Conservation (phyloP, 441 rosid species). For the Corymbia calophylla region DNA sequence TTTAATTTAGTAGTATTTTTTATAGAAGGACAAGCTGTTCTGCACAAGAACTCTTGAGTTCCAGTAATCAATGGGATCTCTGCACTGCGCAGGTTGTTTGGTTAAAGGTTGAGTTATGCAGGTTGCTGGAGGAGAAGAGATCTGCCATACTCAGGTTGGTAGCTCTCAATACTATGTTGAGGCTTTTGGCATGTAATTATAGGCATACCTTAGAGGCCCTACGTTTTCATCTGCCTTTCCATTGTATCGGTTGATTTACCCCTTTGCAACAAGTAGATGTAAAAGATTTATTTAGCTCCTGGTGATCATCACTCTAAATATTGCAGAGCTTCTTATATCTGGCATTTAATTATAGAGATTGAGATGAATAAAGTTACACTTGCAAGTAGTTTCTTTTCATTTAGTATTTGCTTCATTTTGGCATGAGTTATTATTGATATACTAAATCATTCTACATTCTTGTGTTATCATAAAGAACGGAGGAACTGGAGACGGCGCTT, state of each 20-base stretch:
- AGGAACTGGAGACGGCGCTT: slow-evolving; percentile 69
- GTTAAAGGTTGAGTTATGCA: slow-evolving; percentile 69
- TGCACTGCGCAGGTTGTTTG: slow-evolving; percentile 42
- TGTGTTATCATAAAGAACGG: slow-evolving; percentile 35
- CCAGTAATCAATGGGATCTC: not conserved
- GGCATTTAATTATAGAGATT: not conserved
- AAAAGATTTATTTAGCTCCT: not conserved
- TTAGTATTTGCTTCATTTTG: not conserved
- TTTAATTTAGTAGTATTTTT: not conserved
- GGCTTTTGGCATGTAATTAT: not conserved
- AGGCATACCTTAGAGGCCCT: not conserved
- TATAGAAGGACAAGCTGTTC: not conserved
- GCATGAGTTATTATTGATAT: not conserved
- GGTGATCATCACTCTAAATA: not conserved
- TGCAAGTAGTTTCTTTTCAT: not conserved
- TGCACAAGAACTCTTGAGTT: not conserved
- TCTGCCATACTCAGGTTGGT: slow-evolving; percentile 53
- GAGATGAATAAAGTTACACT: not conserved
- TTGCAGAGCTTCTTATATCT: not conserved
- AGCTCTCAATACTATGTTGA: not conserved
- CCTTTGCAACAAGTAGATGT: not conserved
- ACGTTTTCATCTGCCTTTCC: not conserved
- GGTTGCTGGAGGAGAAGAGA: slow-evolving; percentile 63
- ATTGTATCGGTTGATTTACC: not conserved
- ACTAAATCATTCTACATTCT: not conserved